Conservation (phyloP, 164 flowering plant species). For the Stephania japonica region DNA sequence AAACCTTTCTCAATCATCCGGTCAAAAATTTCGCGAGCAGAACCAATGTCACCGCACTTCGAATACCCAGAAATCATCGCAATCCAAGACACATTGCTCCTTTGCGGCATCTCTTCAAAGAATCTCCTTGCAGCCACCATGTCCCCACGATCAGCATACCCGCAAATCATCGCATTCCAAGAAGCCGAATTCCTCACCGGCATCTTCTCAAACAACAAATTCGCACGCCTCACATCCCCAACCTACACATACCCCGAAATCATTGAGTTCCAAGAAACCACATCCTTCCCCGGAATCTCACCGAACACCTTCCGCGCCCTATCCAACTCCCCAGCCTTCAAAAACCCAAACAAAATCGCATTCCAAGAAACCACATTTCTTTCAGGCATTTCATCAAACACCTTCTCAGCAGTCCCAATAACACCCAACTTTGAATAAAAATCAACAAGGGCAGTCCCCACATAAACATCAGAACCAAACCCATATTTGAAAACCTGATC, state of each 20-base stretch:
- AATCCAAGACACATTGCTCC: conserved; percentile 36
- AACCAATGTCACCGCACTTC: conserved; percentile 29
- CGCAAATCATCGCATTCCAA: conserved; percentile 40
- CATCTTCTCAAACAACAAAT: conserved; percentile 32
- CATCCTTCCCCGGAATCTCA: conserved; percentile 33
- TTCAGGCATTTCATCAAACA: conserved; percentile 35
- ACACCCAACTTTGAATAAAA: conserved; percentile 34
- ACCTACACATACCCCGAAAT: conserved; percentile 29
- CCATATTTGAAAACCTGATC: conserved; percentile 30
- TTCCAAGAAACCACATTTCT: conserved; percentile 45
- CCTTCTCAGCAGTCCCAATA: conserved; percentile 23
- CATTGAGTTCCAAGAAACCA: conserved; percentile 41
- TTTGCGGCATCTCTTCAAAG: conserved; percentile 35
- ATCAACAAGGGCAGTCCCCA: conserved; percentile 33
- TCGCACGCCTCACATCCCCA: conserved; percentile 26
- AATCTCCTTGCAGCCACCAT: conserved; percentile 26
- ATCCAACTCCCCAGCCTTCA: conserved; percentile 25
- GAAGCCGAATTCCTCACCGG: conserved; percentile 31
- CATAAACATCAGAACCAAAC: conserved; percentile 27
- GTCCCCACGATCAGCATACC: conserved; percentile 28
- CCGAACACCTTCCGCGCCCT: conserved; percentile 25
- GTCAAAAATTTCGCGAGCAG: conserved; percentile 26
- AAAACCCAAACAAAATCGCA: conserved; percentile 31
- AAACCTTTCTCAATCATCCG: conserved; percentile 21
- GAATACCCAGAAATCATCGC: conserved; percentile 40